phyloP scores from a whole-genome alignment of 1,284 basidiomycete genomes.

The Coniferiporia sulphurascens region DNA sequence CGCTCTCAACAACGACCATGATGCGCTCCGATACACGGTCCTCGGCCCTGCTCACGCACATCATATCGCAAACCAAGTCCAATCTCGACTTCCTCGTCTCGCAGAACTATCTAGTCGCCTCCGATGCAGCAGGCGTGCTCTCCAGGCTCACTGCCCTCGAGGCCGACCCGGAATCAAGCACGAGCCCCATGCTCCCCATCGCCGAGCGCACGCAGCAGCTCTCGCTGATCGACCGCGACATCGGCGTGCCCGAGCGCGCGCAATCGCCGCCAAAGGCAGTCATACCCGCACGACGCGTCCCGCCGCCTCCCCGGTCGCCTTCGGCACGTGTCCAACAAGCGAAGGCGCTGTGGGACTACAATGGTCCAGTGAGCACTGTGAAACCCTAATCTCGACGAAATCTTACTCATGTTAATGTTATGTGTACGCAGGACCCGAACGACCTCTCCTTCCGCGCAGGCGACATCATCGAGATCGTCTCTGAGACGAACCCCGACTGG shows the following conservation, averaged over 20 bases:
- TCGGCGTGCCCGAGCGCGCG: not conserved
- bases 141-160: slow-evolving; percentile 9
- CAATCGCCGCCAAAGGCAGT: slow-evolving; percentile 14
- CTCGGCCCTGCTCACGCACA: slow-evolving; percentile 14
- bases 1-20: not conserved
- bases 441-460: slow-evolving; percentile 55
- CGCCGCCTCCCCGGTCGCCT: not conserved
- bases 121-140: slow-evolving; percentile 17
- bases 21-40: not conserved
- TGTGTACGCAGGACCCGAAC: slow-evolving; percentile 42
- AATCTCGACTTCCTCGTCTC: slow-evolving; percentile 21
- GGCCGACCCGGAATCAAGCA: not conserved
- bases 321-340: slow-evolving; percentile 14
- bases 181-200: slow-evolving; percentile 6
- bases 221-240: not conserved
- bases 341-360: slow-evolving; percentile 25
- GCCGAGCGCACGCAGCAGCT: not conserved
- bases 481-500: slow-evolving; percentile 62
- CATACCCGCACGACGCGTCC: slow-evolving; percentile 2
- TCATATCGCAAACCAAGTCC: slow-evolving; percentile 17
- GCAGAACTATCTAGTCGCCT: slow-evolving; percentile 18
- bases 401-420: slow-evolving; percentile 2
- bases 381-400: not conserved
- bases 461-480: slow-evolving; percentile 54
- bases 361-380: slow-evolving; percentile 19